Base-by-base conservation (phyloP, 2,329 filamentous ascomycete genomes). In the Cladosporium phlei region DNA sequence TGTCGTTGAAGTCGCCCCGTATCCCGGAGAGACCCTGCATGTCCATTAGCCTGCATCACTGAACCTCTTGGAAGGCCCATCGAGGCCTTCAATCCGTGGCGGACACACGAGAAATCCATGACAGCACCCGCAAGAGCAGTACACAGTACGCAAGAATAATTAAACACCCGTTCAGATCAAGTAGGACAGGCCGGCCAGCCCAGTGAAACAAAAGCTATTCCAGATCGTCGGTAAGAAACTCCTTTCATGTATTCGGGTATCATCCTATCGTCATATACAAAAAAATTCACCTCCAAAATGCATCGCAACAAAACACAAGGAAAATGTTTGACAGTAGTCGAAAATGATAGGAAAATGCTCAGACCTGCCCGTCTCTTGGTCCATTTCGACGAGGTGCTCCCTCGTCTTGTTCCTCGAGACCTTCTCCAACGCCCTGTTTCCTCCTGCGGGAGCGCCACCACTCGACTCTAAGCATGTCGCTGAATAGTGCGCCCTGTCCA, bases 401-500 rank as follows among this genome's bases (percentile, higher is more conserved):
- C 9, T 19, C 20, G 16, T 11, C 20, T 19, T 37, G 19, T 14
- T 37, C 34, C 11, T 37, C n/a, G n/a, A n/a, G n/a, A n/a, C n/a
- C 42, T 17, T 45, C 42, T 12, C 21, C 42, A 16, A 35, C 42
- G 11, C 24, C 42, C 8, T 37, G 30, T 10, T 16, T 21, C 6
- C 32, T 12, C 45, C 53, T 42, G 44, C 51, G 52, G 24, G 49
- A 52, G 7, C 46, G 45, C 60, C 60, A 63, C 60, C 60, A 63
- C 27, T 57, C 54, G 9, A 47, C 46, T 34, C 52, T 57, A 21
- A 63, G 44, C 48, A 63, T 42, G 42, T 62, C 59, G 21, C 55
- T 58, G 44, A 63, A 63, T 34, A 63, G 42, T 8, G 60, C 60
- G n/a, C 59, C 52, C 19, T 52, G 52, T 6, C 51, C 50, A 34